Percentiles rank a stretch among this genome's conserved stretches.
phyloP scores from a whole-genome alignment of 2,329 filamentous ascomycete species.

The Diaporthe ampelina region DNA sequence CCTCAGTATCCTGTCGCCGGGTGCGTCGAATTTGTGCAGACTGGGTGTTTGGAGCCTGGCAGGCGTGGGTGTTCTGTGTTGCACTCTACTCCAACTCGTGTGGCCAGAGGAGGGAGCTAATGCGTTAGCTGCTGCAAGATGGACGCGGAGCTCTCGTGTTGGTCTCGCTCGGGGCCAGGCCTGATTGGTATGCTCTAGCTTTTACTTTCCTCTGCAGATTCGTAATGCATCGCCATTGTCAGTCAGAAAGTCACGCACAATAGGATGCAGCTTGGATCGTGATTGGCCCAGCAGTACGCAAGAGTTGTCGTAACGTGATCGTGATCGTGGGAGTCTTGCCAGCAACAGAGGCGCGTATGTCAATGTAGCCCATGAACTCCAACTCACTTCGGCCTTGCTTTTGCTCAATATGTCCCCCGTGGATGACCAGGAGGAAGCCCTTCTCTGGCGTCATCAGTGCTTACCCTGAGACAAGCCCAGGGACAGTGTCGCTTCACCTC shows the following conservation, averaged over 20 bases:
- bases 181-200: slow-evolving; percentile 22
- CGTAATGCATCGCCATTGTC: slow-evolving; percentile 18
- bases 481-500: slow-evolving; percentile 25
- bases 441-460: slow-evolving; percentile 28
- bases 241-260: not conserved
- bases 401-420: slow-evolving; percentile 14
- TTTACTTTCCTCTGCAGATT: slow-evolving; percentile 18
- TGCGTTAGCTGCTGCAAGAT: slow-evolving; percentile 19
- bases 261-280: not conserved
- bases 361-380: slow-evolving; percentile 1
- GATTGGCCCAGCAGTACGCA: slow-evolving; percentile 20
- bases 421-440: slow-evolving; percentile 2
- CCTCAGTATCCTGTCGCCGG: slow-evolving; percentile 6
- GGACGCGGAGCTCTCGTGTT: slow-evolving; percentile 29
- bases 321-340: slow-evolving; percentile 8
- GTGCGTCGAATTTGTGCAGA: slow-evolving; percentile 23
- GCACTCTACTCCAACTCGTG: slow-evolving; percentile 27
- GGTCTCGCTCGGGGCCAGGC: slow-evolving; percentile 23
- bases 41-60: not conserved
- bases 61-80: not conserved
- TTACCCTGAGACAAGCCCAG: slow-evolving; percentile 22
- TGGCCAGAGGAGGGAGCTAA: slow-evolving; percentile 25
- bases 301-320: slow-evolving; percentile 21
- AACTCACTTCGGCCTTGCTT: slow-evolving; percentile 19
- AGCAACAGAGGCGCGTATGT: not conserved